Evolutionary conservation across 1,139 yeast genomes (phyloP), one percentile per base, ranked within the genome.

Genomic region (Ashbya aceris): DNA sequence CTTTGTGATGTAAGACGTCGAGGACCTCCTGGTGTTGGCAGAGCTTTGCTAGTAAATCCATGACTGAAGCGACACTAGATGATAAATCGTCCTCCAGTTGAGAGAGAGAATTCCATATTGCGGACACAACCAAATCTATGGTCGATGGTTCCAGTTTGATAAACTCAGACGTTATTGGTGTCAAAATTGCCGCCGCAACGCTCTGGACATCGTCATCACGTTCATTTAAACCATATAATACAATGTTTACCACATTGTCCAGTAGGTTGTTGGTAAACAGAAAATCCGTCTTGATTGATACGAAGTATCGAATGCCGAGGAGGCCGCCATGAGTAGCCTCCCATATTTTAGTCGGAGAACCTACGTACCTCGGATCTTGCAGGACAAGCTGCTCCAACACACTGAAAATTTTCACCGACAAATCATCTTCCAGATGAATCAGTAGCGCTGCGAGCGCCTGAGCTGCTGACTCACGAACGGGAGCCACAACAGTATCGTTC

Each of bases 271-370:
- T 71, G 10, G 70, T 64, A 28, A 82, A 67, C 28, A 93, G 66
- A 23, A 87, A 74, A 49, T 85, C 94, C 1, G 89, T 80, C 54
- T 95, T 73, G 4, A 91, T 89, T 49, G 95, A 83, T 4, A 89
- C 98, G 53, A 91, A 80, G 63, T 93, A 93, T 45, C 96, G 70
- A 42, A 93, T 70, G 0, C 98, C 98, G 23, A 93, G 73, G 81
- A 93, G 80, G 38, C 98, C 99, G 49, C 98, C 98, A 68, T 93
- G 98, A 46, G 93, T 85, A 1, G 96, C 97, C 61, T 93, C 97
- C 98, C 98, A 93, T 43, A 64, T 49, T 39, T 55, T 60, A 43
- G 51, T 57, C 23, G 61, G 61, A 30, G 52, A 44, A 4, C 56
- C 56, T 9, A 56, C 51, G 1, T 60, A 48, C 38, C 65, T 67